Evolutionary conservation across 176 grass and related monocot species (phyloP).

Genomic region (Avena eriantha): DNA sequence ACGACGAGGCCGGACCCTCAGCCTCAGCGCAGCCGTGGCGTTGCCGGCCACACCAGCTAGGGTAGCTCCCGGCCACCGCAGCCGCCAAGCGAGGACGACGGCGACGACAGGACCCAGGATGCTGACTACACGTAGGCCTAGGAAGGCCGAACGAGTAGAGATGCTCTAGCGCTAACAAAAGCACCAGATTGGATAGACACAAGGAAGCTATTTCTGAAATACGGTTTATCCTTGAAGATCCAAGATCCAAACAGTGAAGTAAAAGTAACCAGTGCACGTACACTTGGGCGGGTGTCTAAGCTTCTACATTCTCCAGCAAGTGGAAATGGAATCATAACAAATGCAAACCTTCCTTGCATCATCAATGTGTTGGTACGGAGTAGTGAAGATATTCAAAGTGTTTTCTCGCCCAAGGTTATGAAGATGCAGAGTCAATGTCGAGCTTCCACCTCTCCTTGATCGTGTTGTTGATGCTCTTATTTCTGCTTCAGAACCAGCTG

Average conservation of each 20-base stretch:
- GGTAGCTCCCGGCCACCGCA: too few species aligned
- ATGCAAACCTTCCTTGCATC: conserved; percentile 72
- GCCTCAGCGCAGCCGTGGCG: too few species aligned
- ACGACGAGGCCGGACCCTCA: too few species aligned
- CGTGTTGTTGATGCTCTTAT: conserved; percentile 71
- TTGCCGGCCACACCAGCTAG: too few species aligned
- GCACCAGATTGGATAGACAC: conserved; percentile 70
- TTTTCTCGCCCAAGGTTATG: conserved; percentile 84
- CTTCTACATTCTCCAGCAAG: conserved; percentile 64
- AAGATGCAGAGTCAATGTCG: conserved; percentile 57
- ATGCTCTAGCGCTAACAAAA: conserved; percentile 42
- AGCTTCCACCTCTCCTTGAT: conserved; percentile 73
- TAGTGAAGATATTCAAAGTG: conserved; percentile 77
- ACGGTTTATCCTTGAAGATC: conserved; percentile 92
- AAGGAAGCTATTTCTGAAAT: conserved; percentile 91
- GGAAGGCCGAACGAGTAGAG: too few species aligned
- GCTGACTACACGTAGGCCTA: too few species aligned
- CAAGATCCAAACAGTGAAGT: conserved; percentile 80
- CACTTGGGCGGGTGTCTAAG: conserved; percentile 90
- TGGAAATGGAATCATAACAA: conserved; percentile 71
- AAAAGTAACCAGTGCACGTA: conserved; percentile 86
- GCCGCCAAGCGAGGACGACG: too few species aligned
- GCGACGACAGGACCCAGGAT: too few species aligned
- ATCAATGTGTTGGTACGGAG: conserved; percentile 74
- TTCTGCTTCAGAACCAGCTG: conserved; percentile 65